A percentile compares a stretch with the other conserved stretches of the same genome.
Evolutionary conservation across 148 eudicot genomes (phyloP).

Genomic region (Vaccinium vitisidaea): DNA sequence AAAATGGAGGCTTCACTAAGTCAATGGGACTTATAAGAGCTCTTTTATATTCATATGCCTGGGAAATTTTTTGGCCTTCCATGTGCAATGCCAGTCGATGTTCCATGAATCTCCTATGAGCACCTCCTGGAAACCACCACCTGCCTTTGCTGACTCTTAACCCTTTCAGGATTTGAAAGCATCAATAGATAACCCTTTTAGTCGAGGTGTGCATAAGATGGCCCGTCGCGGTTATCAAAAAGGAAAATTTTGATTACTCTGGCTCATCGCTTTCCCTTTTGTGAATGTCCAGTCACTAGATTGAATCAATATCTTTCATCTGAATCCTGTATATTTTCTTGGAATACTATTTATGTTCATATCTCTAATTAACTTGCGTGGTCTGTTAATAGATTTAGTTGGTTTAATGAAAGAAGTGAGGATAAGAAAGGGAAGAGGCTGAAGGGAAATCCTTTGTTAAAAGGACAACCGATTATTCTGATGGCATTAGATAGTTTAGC

Average conservation of each 20-base stretch:
- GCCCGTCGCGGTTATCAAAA: not conserved
- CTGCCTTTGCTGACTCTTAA: not conserved
- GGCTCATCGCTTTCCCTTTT: not conserved
- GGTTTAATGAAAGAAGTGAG: no score
- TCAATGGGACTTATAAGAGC: not conserved
- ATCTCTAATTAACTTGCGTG: not conserved
- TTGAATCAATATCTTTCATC: not conserved
- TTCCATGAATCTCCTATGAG: not conserved
- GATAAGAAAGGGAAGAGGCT: not conserved
- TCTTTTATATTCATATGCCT: not conserved
- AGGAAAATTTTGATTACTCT: not conserved
- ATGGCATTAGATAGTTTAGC: not conserved
- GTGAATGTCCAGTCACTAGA: not conserved
- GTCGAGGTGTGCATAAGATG: not conserved
- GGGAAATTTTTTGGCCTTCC: not conserved
- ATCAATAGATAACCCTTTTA: not conserved
- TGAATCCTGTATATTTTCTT: not conserved
- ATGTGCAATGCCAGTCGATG: not conserved
- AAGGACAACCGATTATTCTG: not conserved
- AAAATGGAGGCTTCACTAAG: not conserved
- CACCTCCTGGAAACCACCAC: not conserved
- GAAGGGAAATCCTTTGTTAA: not conserved
- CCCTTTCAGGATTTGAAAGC: not conserved
- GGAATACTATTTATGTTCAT: not conserved
- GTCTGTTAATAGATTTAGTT: not conserved